Base-by-base conservation (phyloP, 257 asterid genomes). In the Parsonsia alboflavescens region DNA sequence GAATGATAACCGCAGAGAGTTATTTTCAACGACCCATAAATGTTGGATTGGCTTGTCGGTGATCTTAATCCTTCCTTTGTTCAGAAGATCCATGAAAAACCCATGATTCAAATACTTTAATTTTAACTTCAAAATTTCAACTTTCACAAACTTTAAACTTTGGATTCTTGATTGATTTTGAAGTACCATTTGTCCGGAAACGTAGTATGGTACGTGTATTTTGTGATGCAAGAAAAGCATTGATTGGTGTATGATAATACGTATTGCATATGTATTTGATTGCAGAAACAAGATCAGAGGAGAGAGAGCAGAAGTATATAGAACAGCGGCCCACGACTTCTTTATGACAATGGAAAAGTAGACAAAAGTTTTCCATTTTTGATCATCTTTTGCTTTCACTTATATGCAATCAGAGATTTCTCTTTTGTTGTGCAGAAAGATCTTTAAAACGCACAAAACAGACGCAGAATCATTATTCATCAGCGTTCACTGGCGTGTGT, bases 321-420 rank as follows among this genome's bases (percentile, higher is more conserved):
- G 39, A 33, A 33, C 3, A 33, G 39, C 39, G 3, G 39, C 2
- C 21, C 48, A 36, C 46, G 49, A 36, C 69, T 30, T 62, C 69
- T 17, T 15, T 36, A 36, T 64, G 69, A 36, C 26, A 9, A 59
- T 33, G 33, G 5, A 64, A 64, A 59, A 59, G 66, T 11, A 59
- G 24, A 30, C 42, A 59, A 13, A 64, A 17, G 24, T 16, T 64
- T 64, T 64, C 69, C 26, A 64, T 64, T 15, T 64, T 19, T 7
- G 7, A 64, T 36, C 69, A 33, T 64, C 69, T 64, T 64, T 33
- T 63, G 24, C 69, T 63, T 63, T 63, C 69, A 63, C 46, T 63
- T 5, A 64, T 5, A 64, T 6, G 26, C 26, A 12, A 64, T 17
- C 49, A 64, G 26, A 64, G 26, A 64, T 36, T 33, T 19, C 69